Percentiles rank a stretch among this genome's conserved stretches.
Evolutionary conservation across 2,329 filamentous ascomycete genomes (phyloP).

Genomic region (Mariannaea sp.): DNA sequence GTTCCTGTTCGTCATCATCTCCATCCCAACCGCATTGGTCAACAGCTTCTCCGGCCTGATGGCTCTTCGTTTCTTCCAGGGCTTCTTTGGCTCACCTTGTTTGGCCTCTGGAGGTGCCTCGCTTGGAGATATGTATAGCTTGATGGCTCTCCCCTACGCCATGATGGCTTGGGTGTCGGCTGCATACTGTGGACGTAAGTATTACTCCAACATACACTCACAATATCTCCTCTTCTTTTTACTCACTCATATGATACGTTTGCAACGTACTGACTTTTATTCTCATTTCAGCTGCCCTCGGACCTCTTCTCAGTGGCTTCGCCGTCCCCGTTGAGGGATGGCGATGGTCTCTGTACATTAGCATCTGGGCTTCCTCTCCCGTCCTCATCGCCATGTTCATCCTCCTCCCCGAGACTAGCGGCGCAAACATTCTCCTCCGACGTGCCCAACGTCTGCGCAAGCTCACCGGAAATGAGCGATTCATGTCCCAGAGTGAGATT

Average conservation of each 20-base stretch:
- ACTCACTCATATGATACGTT: constrained; percentile 45
- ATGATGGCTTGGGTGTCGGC: constrained; percentile 63
- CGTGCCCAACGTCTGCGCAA: constrained; percentile 66
- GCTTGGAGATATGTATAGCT: constrained; percentile 58
- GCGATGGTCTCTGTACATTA: constrained; percentile 69
- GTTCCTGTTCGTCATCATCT: constrained; percentile 69
- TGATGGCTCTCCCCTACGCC: constrained; percentile 61
- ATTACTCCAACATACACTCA: not conserved
- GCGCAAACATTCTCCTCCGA: constrained; percentile 63
- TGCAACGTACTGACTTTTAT: constrained; percentile 26
- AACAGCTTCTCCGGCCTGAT: constrained; percentile 67
- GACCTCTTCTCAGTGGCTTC: constrained; percentile 65
- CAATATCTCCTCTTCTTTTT: not conserved
- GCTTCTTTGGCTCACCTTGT: constrained; percentile 69
- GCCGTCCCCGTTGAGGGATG: constrained; percentile 61
- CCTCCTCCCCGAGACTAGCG: constrained; percentile 67
- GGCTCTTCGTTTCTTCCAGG: constrained; percentile 66
- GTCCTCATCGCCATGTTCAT: constrained; percentile 65
- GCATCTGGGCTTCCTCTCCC: constrained; percentile 64
- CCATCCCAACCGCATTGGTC: constrained; percentile 66
- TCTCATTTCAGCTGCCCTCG: constrained; percentile 53
- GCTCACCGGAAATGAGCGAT: constrained; percentile 59
- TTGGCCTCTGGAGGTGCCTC: constrained; percentile 63
- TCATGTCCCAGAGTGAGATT: constrained; percentile 68
- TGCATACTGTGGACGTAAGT: constrained; percentile 53